phyloP scores from a whole-genome alignment of 306 rosid species.

The Castanea mollissima region DNA sequence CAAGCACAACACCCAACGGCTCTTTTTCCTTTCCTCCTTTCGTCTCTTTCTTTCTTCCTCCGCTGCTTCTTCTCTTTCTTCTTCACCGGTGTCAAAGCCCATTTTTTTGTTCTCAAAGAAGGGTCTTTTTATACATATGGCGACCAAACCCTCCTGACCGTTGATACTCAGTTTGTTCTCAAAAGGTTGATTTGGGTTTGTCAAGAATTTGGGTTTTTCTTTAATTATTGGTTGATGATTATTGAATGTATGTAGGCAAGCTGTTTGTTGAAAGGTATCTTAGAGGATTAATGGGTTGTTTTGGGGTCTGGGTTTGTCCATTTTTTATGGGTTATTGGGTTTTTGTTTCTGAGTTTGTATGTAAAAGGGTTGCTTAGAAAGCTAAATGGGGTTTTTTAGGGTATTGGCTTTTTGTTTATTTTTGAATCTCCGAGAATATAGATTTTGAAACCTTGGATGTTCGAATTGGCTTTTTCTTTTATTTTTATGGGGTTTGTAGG shows the following conservation, averaged over 20 bases:
- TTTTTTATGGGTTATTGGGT: not conserved
- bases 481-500: too few relatives aligned
- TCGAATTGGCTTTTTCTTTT: too few relatives aligned
- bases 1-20: too few relatives aligned
- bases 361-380: not conserved
- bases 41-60: not conserved
- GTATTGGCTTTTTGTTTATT: not conserved
- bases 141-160: conserved; percentile 43
- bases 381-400: not conserved
- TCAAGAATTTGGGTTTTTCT: too few relatives aligned
- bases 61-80: not conserved
- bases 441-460: too few relatives aligned
- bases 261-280: too few relatives aligned
- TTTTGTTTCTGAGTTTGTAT: not conserved
- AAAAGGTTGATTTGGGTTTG: conserved; percentile 34
- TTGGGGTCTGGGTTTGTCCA: not conserved
- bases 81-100: not conserved
- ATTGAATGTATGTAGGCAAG: too few relatives aligned
- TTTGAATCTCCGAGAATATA: too few relatives aligned
- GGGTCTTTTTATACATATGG: conserved; percentile 32
- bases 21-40: too few relatives aligned
- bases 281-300: not conserved
- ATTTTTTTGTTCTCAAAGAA: not conserved
- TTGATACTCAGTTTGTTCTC: conserved; percentile 79
- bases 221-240: too few relatives aligned